Conservation (phyloP, 2,329 filamentous ascomycete species). For the Aspergillus felis region DNA sequence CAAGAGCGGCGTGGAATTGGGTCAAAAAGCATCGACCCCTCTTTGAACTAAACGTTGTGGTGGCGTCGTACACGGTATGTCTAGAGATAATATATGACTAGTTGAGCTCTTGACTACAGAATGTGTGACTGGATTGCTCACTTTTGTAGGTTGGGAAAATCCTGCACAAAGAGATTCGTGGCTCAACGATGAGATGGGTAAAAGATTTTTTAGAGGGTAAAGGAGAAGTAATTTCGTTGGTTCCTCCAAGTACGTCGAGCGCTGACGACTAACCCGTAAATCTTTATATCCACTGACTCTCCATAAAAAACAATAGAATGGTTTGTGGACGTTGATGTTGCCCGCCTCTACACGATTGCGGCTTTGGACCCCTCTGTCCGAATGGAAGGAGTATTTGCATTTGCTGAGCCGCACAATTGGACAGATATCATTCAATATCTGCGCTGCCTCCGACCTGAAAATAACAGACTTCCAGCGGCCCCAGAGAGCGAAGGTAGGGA, state of each 20-base stretch:
- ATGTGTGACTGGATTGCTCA: not conserved
- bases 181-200: slow-evolving; percentile 38
- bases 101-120: too few species aligned
- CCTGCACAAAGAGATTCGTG: slow-evolving; percentile 31
- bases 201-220: slow-evolving; percentile 10
- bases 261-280: slow-evolving; percentile 35
- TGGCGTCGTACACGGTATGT: slow-evolving; percentile 32
- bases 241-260: slow-evolving; percentile 13
- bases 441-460: slow-evolving; percentile 36
- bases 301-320: slow-evolving; percentile 33
- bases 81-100: too few species aligned
- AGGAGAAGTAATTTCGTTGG: slow-evolving; percentile 44
- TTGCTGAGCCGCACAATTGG: slow-evolving; percentile 46
- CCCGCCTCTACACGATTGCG: slow-evolving; percentile 51
- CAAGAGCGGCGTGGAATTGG: slow-evolving; percentile 47
- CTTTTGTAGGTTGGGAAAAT: slow-evolving; percentile 15
- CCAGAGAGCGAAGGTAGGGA: slow-evolving; percentile 21
- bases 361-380: slow-evolving; percentile 44
- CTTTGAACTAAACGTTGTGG: slow-evolving; percentile 43
- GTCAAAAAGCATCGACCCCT: slow-evolving; percentile 40
- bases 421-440: slow-evolving; percentile 40
- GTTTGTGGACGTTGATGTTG: slow-evolving; percentile 49
- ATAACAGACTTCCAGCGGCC: slow-evolving; percentile 31
- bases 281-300: slow-evolving; percentile 31
- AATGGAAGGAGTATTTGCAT: slow-evolving; percentile 53